Base-by-base conservation (phyloP, 2,329 filamentous ascomycete species). In the Colletotrichum sp. region DNA sequence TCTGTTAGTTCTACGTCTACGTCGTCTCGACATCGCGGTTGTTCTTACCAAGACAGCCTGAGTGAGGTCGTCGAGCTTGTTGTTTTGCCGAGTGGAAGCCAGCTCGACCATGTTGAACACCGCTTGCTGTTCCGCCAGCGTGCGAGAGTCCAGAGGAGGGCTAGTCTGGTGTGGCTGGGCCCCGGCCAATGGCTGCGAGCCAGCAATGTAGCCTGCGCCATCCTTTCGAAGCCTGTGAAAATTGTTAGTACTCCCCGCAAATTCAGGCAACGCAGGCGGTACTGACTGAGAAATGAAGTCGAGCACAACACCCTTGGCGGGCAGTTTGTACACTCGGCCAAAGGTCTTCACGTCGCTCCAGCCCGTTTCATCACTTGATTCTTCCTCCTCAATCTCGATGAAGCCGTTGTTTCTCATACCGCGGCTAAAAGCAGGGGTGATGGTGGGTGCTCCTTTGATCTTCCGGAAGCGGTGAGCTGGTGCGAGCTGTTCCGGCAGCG, bases 361-460 rank as follows among this genome's bases (percentile, higher is more conserved):
- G 36, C 88, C 89, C 57, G 85, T 85, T 36, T 90, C 89, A 32
- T 90, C 87, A 65, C 90, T 88, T 25, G 91, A 89, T 19, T 91
- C 88, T 36, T 91, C 89, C 44, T 93, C 90, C 71, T 93, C 92
- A 72, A 96, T 86, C 79, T 96, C 94, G 79, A 96, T 92, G 80
- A 92, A 88, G 52, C 94, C 94, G 76, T 94, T 94, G 83, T 95
- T 95, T 81, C 85, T 88, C 80, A 93, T 89, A 73, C 94, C 95
- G 74, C 95, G 93, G 49, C 84, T 84, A 79, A 91, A 87, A 27
- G 86, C 84, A 3, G 91, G 91, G 39, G 87, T 85, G 78, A 93
- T 89, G 62, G 84, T 82, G 4, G 89, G 84, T 13, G 87, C 85
- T 63, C 88, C 88, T 83, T 91, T 93, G 81, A 93, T 85, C 83